Conservation (phyloP, 2,329 filamentous ascomycete genomes). For the Paracamarosporium sp. region DNA sequence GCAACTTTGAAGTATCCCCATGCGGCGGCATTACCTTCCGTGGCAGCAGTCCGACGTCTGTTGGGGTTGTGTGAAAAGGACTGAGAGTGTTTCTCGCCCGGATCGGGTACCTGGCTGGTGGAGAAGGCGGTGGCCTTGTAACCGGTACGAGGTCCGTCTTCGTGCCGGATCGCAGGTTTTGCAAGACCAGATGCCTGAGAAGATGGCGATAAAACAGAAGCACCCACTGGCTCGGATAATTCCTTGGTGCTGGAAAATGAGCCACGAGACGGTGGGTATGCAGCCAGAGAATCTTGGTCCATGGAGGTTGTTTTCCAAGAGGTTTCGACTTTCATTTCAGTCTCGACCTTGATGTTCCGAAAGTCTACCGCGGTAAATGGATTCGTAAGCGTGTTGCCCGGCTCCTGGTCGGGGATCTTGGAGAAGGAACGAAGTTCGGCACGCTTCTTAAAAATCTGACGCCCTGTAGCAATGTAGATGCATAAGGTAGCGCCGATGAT, state of each 20-base stretch:
- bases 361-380: conserved; percentile 51
- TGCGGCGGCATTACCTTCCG: conserved; percentile 65
- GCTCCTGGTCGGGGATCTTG: conserved; percentile 11
- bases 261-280: conserved; percentile 25
- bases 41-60: conserved; percentile 13
- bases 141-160: conserved; percentile 3
- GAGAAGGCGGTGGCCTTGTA: conserved; percentile 21
- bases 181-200: not conserved
- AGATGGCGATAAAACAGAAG: not conserved
- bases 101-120: conserved; percentile 7
- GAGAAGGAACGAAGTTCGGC: conserved; percentile 53
- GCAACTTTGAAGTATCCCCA: conserved; percentile 75
- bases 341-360: conserved; percentile 58
- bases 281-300: conserved; percentile 11
- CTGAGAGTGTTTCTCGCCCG: not conserved
- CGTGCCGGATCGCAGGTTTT: not conserved
- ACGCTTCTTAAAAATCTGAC: conserved; percentile 72
- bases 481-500: conserved; percentile 66
- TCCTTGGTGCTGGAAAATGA: conserved; percentile 39
- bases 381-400: conserved; percentile 45
- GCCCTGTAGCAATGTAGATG: conserved; percentile 72
- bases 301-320: conserved; percentile 49
- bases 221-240: conserved; percentile 8
- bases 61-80: conserved; percentile 8
- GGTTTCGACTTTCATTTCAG: conserved; percentile 67